A percentile compares a stretch with the other conserved stretches of the same genome.
These are phyloP conservation scores for Diatrype stigma DNA, from an alignment of 2,329 filamentous ascomycete genomes.

Conservation along the genomic window DNA sequence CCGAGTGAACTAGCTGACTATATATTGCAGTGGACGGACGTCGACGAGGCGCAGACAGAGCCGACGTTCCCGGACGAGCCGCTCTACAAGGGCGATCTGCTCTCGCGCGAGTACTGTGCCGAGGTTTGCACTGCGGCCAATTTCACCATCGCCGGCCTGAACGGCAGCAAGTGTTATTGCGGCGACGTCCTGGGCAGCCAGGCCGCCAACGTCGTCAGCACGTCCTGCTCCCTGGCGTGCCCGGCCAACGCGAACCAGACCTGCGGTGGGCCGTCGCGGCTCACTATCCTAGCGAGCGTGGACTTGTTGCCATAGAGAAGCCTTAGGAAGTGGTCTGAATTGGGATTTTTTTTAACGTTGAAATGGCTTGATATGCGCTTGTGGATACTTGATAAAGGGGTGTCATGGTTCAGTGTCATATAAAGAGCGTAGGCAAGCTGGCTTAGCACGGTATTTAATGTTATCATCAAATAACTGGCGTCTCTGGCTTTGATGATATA, in stretches of 20 bases:
- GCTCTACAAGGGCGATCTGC: constrained; percentile 1
- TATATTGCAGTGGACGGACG: constrained; percentile 4
- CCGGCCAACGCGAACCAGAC: constrained; percentile 1
- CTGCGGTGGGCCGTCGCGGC: constrained; percentile 4
- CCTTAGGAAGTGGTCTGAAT: too few relatives aligned
- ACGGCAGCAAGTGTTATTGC: constrained; percentile 5
- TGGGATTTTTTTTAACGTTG: too few relatives aligned
- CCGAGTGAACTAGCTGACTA: too few relatives aligned
- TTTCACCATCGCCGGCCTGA: constrained; percentile 6
- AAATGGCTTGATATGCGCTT: too few relatives aligned
- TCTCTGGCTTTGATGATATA: too few relatives aligned
- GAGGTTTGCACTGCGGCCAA: not conserved
- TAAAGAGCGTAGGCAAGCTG: too few relatives aligned
- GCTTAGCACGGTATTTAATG: too few relatives aligned
- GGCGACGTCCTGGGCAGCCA: constrained; percentile 3
- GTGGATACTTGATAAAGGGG: too few relatives aligned
- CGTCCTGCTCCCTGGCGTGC: constrained; percentile 3
- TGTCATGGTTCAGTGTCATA: too few relatives aligned
- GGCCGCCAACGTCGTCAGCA: constrained; percentile 3
- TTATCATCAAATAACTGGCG: too few relatives aligned
- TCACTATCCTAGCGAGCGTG: constrained; percentile 4
- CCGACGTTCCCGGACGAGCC: not conserved
- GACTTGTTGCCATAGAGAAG: not conserved
- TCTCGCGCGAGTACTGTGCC: constrained; percentile 4
- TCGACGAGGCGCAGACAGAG: constrained; percentile 5